These are phyloP conservation scores for Blastobotrys illinoisensis DNA, from an alignment of 1,139 yeast species.

Conservation along the genomic window DNA sequence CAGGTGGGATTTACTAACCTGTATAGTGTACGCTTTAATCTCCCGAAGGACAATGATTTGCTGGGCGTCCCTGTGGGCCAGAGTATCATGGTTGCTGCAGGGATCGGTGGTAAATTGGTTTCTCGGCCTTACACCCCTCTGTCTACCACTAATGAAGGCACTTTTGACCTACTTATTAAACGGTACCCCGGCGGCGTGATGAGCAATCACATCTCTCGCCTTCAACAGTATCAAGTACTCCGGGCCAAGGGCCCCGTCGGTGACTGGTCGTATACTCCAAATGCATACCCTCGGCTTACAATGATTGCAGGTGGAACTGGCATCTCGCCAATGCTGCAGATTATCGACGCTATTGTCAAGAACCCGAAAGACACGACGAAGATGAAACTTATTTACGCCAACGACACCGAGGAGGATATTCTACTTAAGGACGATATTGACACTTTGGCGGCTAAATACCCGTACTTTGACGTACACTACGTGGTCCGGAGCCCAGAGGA, in stretches of 20 bases:
- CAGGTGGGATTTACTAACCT: no score
- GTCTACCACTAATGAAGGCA: slow-evolving; percentile 58
- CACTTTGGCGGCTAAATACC: slow-evolving; percentile 51
- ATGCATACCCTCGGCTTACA: slow-evolving; percentile 63
- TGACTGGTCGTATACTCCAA: slow-evolving; percentile 72
- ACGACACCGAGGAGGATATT: slow-evolving; percentile 67
- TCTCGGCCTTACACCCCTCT: slow-evolving; percentile 90
- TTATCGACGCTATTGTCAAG: slow-evolving; percentile 67
- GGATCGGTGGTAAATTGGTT: slow-evolving; percentile 72
- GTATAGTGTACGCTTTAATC: slow-evolving; percentile 1
- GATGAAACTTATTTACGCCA: slow-evolving; percentile 66
- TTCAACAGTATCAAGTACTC: slow-evolving; percentile 60
- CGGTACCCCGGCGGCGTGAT: slow-evolving; percentile 83
- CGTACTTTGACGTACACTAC: slow-evolving; percentile 64
- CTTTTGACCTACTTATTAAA: slow-evolving; percentile 56
- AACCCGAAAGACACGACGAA: slow-evolving; percentile 72
- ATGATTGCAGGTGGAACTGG: slow-evolving; percentile 97
- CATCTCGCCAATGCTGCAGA: slow-evolving; percentile 87
- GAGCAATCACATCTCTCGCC: slow-evolving; percentile 63
- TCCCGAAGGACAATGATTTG: slow-evolving; percentile 6
- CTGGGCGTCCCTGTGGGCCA: slow-evolving; percentile 87
- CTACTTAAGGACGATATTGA: slow-evolving; percentile 74
- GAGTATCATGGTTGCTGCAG: slow-evolving; percentile 53
- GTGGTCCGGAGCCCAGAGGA: slow-evolving; percentile 63
- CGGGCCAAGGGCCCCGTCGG: slow-evolving; percentile 90